Evolutionary conservation across 768 basidiomycete species (phyloP).

Genomic region (Trametes gibbosa): DNA sequence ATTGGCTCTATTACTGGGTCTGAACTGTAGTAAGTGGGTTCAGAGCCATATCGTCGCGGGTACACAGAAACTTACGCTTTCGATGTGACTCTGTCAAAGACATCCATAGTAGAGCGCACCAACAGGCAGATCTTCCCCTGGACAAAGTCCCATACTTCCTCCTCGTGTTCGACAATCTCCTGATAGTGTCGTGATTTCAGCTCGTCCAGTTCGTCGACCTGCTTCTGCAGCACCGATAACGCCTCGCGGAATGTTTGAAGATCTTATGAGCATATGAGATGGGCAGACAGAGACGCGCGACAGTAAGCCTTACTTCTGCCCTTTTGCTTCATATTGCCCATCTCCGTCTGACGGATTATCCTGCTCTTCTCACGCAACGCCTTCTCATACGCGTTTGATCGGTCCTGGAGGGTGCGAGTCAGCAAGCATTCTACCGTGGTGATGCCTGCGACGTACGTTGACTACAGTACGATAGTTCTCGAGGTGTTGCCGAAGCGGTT

Average conservation of each 20-base stretch:
- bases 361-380: conserved; percentile 80
- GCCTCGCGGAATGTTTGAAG: conserved; percentile 87
- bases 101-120: conserved; percentile 87
- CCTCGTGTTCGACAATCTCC: conserved; percentile 88
- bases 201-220: conserved; percentile 89
- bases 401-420: conserved; percentile 52
- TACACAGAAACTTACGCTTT: conserved; percentile 56
- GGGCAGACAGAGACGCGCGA: not conserved
- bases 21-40: conserved; percentile 43
- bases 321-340: conserved; percentile 78
- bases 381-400: conserved; percentile 80
- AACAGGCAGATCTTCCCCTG: conserved; percentile 85
- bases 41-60: conserved; percentile 1
- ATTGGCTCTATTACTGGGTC: conserved; percentile 91
- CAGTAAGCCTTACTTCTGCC: conserved; percentile 65
- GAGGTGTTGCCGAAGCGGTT: conserved; percentile 81
- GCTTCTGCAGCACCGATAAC: conserved; percentile 72
- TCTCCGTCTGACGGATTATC: conserved; percentile 82
- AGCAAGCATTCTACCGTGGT: not conserved
- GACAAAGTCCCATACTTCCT: conserved; percentile 93
- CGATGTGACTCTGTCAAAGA: conserved; percentile 83
- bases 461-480: conserved; percentile 76
- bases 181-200: conserved; percentile 84
- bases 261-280: conserved; percentile 45
- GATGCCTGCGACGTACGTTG: conserved; percentile 42